phyloP scores from a whole-genome alignment of 2,329 filamentous ascomycete genomes.

The Leptographium radiaticola region DNA sequence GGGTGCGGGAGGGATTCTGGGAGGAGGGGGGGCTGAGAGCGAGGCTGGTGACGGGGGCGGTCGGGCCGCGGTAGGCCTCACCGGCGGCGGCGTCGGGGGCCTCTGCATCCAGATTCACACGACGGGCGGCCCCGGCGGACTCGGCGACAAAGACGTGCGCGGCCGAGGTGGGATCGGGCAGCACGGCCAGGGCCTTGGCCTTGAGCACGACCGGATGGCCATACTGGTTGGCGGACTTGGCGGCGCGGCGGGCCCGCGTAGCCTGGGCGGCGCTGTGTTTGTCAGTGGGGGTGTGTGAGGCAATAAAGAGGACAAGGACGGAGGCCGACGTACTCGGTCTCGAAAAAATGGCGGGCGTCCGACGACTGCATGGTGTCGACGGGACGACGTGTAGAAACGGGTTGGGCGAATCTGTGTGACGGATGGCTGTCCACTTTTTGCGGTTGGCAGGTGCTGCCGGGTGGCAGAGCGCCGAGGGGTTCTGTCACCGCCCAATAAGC shows the following conservation, averaged over 20 bases:
- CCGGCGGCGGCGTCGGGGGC: slow-evolving; percentile 12
- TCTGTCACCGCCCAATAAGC: not conserved
- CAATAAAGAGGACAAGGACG: not conserved
- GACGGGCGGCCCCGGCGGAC: slow-evolving; percentile 68
- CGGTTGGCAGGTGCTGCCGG: not conserved
- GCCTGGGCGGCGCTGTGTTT: slow-evolving; percentile 36
- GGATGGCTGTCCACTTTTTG: too few relatives aligned
- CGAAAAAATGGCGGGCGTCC: slow-evolving; percentile 76
- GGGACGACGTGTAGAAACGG: not conserved
- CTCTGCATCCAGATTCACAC: slow-evolving; percentile 59
- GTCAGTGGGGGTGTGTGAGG: slow-evolving; percentile 20
- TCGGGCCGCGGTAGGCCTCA: slow-evolving; percentile 55
- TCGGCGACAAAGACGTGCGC: slow-evolving; percentile 65
- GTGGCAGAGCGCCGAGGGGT: not conserved
- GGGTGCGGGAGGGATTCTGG: slow-evolving; percentile 30
- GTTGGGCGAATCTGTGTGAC: not conserved
- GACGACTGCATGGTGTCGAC: slow-evolving; percentile 41
- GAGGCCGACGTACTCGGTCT: slow-evolving; percentile 57
- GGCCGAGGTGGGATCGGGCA: slow-evolving; percentile 50
- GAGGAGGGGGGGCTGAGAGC: slow-evolving; percentile 35
- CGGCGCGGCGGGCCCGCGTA: slow-evolving; percentile 46
- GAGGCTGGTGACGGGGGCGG: slow-evolving; percentile 67
- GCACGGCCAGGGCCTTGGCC: slow-evolving; percentile 73
- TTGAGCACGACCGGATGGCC: slow-evolving; percentile 69
- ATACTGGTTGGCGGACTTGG: slow-evolving; percentile 62